These are phyloP conservation scores for Gamsiella multidivaricata DNA, from an alignment of 192 early-diverging fungal species.

Conservation along the genomic window DNA sequence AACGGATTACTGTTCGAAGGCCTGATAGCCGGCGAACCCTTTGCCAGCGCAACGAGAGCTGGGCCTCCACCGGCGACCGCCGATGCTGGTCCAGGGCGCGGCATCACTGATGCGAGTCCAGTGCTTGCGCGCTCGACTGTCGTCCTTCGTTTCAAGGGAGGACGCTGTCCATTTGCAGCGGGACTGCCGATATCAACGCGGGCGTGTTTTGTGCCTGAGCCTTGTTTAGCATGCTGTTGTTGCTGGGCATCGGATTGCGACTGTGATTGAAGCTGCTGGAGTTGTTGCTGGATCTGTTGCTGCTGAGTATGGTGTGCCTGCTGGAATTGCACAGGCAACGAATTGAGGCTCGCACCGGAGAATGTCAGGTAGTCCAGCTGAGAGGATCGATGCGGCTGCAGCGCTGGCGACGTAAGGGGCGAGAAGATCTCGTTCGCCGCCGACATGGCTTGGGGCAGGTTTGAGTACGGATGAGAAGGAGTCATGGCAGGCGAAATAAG, in stretches of 20 bases:
- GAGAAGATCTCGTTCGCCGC: constrained; percentile 59
- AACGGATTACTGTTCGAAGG: constrained; percentile 6
- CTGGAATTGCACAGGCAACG: constrained; percentile 42
- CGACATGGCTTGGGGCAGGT: constrained; percentile 42
- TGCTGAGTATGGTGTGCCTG: constrained; percentile 31
- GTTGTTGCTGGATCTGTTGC: constrained; percentile 32
- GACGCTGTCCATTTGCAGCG: constrained; percentile 28
- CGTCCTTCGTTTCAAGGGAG: constrained; percentile 31
- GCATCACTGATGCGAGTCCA: background rate
- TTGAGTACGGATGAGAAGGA: constrained; percentile 65
- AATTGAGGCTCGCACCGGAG: constrained; percentile 10
- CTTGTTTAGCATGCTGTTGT: constrained; percentile 23
- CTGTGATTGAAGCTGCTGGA: constrained; percentile 24
- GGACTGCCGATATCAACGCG: constrained; percentile 2
- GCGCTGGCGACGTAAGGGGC: constrained; percentile 73
- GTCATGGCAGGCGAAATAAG: constrained; percentile 79
- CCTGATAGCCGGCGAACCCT: constrained; percentile 25
- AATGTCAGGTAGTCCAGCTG: constrained; percentile 30
- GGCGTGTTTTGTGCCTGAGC: constrained; percentile 24
- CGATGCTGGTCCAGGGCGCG: background rate
- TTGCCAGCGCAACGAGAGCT: constrained; percentile 11
- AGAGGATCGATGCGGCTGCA: constrained; percentile 57
- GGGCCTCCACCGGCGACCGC: background rate
- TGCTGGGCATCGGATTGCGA: background rate
- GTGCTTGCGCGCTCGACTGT: constrained; percentile 18